A percentile compares a stretch with the other conserved stretches of the same genome.
Evolutionary conservation across 225 moss, liverwort and hornwort species (phyloP).

Genomic region (Ulota crispa): DNA sequence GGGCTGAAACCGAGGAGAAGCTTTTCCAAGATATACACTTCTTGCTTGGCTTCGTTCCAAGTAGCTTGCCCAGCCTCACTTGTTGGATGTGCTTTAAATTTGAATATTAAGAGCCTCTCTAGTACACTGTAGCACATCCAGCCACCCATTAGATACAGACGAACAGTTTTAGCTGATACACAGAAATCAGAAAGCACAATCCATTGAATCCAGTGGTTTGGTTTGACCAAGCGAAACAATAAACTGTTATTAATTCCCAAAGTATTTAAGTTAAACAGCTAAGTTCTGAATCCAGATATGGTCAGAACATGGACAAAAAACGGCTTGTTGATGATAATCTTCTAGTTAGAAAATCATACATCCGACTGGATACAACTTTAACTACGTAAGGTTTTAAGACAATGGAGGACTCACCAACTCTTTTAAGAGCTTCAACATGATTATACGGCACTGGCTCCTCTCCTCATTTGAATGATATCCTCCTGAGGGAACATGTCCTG

Average conservation of each 20-base stretch:
- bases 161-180: neutral
- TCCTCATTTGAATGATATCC: constrained; percentile 54
- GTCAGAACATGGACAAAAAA: constrained; percentile 2
- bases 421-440: constrained; percentile 75
- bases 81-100: constrained; percentile 81
- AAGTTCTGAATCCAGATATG: neutral
- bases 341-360: neutral
- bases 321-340: neutral
- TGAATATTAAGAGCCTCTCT: constrained; percentile 84
- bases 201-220: too few species aligned
- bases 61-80: constrained; percentile 54
- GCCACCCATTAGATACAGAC: constrained; percentile 8
- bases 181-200: neutral
- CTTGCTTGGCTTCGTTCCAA: constrained; percentile 95
- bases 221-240: constrained; percentile 1
- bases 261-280: neutral
- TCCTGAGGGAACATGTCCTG: constrained; percentile 64
- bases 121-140: constrained; percentile 67
- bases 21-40: constrained; percentile 24
- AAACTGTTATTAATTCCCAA: neutral
- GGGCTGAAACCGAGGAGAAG: neutral
- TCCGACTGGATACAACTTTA: neutral
- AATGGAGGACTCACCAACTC: constrained; percentile 53
- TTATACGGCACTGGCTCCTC: constrained; percentile 56
- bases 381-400: neutral